Conservation (phyloP, 2,329 filamentous ascomycete species). For the Lithohypha guttulata region DNA sequence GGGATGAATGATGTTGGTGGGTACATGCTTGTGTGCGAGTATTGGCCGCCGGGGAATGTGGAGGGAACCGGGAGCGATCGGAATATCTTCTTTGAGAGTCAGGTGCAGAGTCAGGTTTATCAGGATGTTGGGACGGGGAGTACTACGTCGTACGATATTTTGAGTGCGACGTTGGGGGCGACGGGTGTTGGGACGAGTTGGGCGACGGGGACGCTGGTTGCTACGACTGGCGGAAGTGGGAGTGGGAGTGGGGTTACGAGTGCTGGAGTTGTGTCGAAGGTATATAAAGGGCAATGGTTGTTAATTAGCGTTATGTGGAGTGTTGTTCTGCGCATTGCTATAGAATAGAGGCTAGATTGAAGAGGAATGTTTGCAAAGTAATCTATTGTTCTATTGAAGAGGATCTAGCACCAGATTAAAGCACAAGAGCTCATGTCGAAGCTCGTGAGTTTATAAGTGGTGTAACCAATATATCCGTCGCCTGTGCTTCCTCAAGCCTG, state of each 20-base stretch:
- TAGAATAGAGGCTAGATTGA: no score
- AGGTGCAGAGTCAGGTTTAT: constrained; percentile 18
- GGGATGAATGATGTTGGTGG: constrained; percentile 32
- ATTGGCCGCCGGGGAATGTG: constrained; percentile 57
- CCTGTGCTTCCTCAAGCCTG: constrained; percentile 62
- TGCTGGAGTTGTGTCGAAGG: no score
- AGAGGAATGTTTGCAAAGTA: no score
- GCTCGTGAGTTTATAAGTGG: constrained; percentile 72
- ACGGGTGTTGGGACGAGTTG: constrained; percentile 12
- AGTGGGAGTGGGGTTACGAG: no score
- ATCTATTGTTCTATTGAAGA: no score
- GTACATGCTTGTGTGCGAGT: constrained; percentile 62
- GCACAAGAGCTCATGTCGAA: neutral
- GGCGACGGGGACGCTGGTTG: neutral
- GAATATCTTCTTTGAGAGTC: constrained; percentile 17
- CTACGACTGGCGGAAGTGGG: no score
- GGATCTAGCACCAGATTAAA: no score
- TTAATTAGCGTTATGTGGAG: no score
- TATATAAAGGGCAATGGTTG: no score
- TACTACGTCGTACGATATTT: constrained; percentile 12
- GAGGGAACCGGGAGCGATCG: constrained; percentile 21
- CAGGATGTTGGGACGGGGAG: no score
- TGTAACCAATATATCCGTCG: constrained; percentile 73
- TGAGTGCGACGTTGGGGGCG: constrained; percentile 16
- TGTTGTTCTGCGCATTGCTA: no score